Evolutionary conservation across 148 eudicot species (phyloP).

Genomic region (Agrostemma githago): DNA sequence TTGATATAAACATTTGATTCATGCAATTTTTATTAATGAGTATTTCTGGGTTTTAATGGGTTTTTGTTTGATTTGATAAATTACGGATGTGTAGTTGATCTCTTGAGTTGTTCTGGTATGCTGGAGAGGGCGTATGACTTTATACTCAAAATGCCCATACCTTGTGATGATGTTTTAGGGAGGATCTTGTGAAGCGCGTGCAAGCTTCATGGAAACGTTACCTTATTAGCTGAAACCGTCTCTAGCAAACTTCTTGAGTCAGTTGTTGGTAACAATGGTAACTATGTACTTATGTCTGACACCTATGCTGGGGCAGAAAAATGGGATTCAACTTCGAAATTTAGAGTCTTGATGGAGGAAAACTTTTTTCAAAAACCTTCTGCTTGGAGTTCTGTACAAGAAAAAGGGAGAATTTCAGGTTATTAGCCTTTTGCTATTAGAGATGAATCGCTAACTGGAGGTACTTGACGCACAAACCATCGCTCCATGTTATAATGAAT

Average conservation of each 20-base stretch:
- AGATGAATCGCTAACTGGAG: not conserved
- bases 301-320: conserved; percentile 57
- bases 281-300: conserved; percentile 46
- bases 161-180: conserved; percentile 52
- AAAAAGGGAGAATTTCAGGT: conserved; percentile 5
- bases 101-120: conserved; percentile 59
- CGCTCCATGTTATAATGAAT: not conserved
- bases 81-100: conserved; percentile 37
- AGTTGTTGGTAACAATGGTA: conserved; percentile 60
- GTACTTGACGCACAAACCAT: too few species aligned
- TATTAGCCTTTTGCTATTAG: not conserved
- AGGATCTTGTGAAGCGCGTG: conserved; percentile 71
- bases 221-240: conserved; percentile 51
- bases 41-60: too few species aligned
- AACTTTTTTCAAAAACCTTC: conserved; percentile 46
- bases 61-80: too few species aligned
- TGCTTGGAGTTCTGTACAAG: conserved; percentile 55
- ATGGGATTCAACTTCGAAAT: conserved; percentile 62
- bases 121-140: conserved; percentile 58
- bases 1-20: too few species aligned
- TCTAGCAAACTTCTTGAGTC: conserved; percentile 48
- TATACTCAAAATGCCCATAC: conserved; percentile 49
- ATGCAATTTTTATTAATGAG: too few species aligned
- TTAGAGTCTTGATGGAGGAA: conserved; percentile 48
- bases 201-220: conserved; percentile 52